Evolutionary conservation across 83 land plant genomes (phyloP), one percentile per base, ranked within the genome.

Genomic region (Larix sibirica): DNA sequence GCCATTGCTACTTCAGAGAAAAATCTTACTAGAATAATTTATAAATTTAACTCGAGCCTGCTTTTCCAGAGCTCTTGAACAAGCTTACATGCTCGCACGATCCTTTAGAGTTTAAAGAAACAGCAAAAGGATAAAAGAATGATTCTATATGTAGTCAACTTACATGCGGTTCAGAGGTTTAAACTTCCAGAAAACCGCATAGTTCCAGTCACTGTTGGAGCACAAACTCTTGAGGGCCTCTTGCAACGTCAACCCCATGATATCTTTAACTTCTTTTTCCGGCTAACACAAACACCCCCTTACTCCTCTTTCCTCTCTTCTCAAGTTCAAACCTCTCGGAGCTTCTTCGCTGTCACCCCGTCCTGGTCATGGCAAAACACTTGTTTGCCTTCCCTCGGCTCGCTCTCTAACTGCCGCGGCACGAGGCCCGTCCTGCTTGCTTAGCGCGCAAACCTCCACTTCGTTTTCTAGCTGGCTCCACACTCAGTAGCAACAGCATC

Each of bases 171-270:
- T 86, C 42, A 81, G 88, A 79, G 80, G 80, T 17, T 85, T 87
- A 56, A 84, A 80, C 83, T 90, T 90, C 92, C 92, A 90, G 84
- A 90, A 86, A 79, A 90, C 92, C 62, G 92, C 90, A 80, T 90
- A 90, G 50, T 60, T 79, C 92, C 92, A 90, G 20, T 80, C 88
- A 70, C 75, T 81, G 26, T 33, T 44, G 17, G 80, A 84, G 66
- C 92, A 90, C 28, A 90, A 80, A n/a, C 80, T 31, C 81, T 79
- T 84, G n/a, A 90, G 80, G 14, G 76, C 85, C 58, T 90, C 88
- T 77, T 81, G 81, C 81, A 90, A 58, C 58, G 83, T 26, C 33
- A 47, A 60, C 76, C 82, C 88, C 88, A 88, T 88, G 33, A 62
- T 73, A 68, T 26, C 21, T 50, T 50, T 50, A 50, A 50, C 56